These are phyloP conservation scores for Phaeoacremonium minimum DNA, from an alignment of 2,329 filamentous ascomycete genomes.

Conservation along the genomic window DNA sequence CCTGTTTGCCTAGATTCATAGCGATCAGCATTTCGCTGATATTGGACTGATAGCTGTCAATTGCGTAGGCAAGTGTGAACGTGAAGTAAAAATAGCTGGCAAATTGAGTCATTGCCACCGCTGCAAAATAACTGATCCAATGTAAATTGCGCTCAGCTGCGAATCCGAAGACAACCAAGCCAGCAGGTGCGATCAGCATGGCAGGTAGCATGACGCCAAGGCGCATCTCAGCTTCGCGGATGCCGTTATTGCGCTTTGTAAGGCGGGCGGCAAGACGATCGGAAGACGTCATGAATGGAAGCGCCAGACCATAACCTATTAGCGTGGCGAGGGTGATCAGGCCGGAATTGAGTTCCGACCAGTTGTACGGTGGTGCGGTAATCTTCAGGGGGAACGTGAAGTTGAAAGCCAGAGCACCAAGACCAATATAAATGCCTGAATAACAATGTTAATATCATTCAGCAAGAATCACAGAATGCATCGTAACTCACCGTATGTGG, in stretches of 20 bases:
- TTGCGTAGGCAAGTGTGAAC: constrained; percentile 56
- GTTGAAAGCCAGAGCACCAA: constrained; percentile 44
- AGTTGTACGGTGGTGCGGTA: constrained; percentile 37
- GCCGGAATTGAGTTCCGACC: constrained; percentile 37
- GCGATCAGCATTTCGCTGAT: constrained; percentile 60
- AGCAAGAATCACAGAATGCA: too few relatives aligned
- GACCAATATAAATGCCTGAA: constrained; percentile 37
- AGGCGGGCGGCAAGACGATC: constrained; percentile 37
- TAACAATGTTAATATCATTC: too few relatives aligned
- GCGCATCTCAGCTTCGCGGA: constrained; percentile 45
- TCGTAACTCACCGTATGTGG: constrained; percentile 31
- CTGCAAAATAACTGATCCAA: constrained; percentile 43
- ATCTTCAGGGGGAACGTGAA: constrained; percentile 45
- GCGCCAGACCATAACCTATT: constrained; percentile 28
- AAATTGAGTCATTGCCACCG: constrained; percentile 43
- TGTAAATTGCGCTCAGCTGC: constrained; percentile 31
- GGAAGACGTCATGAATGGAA: constrained; percentile 37
- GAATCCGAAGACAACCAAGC: constrained; percentile 36
- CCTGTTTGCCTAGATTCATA: constrained; percentile 54
- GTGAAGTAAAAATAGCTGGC: constrained; percentile 51
- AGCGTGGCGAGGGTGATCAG: constrained; percentile 36
- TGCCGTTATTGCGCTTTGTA: constrained; percentile 36
- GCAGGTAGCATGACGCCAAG: constrained; percentile 31
- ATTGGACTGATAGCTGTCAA: constrained; percentile 54
- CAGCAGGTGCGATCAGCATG: constrained; percentile 32